Conservation (phyloP, 441 rosid genomes). For the Syzygium malaccense region DNA sequence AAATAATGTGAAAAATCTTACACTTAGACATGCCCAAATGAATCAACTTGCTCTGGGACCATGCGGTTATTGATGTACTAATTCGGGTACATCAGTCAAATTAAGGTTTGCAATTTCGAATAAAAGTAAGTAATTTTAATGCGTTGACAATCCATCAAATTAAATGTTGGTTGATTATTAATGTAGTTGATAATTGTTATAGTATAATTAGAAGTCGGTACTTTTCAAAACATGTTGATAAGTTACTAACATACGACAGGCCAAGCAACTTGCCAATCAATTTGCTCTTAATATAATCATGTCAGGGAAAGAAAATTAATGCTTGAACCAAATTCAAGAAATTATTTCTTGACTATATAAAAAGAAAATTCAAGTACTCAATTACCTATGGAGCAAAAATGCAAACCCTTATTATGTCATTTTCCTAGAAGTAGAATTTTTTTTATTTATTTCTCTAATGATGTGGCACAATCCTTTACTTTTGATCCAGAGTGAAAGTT, state of each 20-base stretch:
- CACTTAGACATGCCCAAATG: neutral
- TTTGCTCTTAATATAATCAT: too few species aligned
- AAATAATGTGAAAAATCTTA: neutral
- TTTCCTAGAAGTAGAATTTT: neutral
- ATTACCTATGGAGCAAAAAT: neutral
- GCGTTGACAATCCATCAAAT: neutral
- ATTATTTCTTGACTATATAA: neutral
- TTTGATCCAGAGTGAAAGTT: neutral
- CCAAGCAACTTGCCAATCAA: neutral
- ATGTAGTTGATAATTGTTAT: accelerated
- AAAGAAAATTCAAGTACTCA: neutral
- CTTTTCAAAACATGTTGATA: neutral
- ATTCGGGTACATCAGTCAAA: neutral
- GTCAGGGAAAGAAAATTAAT: too few species aligned
- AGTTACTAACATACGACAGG: neutral
- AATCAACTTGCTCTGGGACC: neutral
- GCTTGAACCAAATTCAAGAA: neutral
- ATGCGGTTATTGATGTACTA: neutral
- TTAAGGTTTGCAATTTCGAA: neutral
- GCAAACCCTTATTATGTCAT: neutral
- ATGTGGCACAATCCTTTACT: neutral
- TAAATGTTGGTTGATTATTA: neutral
- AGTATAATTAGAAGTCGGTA: neutral
- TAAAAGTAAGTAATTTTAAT: neutral
- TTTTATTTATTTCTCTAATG: neutral